These are phyloP conservation scores for Metschnikowia arizonensis DNA, from an alignment of 805 yeast species.

Conservation along the genomic window DNA sequence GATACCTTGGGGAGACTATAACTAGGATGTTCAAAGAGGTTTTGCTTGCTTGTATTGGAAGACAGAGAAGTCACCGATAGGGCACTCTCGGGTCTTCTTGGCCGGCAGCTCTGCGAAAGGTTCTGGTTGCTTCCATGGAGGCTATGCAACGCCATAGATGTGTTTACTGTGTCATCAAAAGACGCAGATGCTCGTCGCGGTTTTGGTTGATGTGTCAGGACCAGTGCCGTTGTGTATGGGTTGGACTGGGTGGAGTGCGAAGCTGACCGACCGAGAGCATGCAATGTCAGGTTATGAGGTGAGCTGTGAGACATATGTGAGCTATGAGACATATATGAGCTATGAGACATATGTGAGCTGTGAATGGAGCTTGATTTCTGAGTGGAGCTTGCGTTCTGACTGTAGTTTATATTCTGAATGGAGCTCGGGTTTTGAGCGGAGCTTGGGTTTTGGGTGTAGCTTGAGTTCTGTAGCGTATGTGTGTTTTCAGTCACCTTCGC, in stretches of 20 bases:
- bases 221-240: background rate
- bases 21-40: slow-evolving; percentile 12
- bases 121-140: slow-evolving; percentile 12
- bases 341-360: background rate
- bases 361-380: background rate
- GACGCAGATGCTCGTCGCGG: slow-evolving; percentile 7
- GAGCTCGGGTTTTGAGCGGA: background rate
- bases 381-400: background rate
- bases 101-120: slow-evolving; percentile 19
- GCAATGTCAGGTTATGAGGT: background rate
- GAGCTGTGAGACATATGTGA: background rate
- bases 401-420: background rate
- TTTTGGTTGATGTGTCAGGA: slow-evolving; percentile 4
- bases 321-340: background rate
- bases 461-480: background rate
- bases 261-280: background rate
- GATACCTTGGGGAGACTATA: slow-evolving; percentile 13
- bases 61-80: slow-evolving; percentile 37
- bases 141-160: slow-evolving; percentile 1
- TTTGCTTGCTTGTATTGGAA: slow-evolving; percentile 22
- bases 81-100: slow-evolving; percentile 39
- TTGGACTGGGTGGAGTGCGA: slow-evolving; percentile 2
- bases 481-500: background rate
- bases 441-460: background rate
- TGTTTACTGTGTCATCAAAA: slow-evolving; percentile 1